Conservation (phyloP, 352 stramenopile species). For the Globisporangium cederbergense region DNA sequence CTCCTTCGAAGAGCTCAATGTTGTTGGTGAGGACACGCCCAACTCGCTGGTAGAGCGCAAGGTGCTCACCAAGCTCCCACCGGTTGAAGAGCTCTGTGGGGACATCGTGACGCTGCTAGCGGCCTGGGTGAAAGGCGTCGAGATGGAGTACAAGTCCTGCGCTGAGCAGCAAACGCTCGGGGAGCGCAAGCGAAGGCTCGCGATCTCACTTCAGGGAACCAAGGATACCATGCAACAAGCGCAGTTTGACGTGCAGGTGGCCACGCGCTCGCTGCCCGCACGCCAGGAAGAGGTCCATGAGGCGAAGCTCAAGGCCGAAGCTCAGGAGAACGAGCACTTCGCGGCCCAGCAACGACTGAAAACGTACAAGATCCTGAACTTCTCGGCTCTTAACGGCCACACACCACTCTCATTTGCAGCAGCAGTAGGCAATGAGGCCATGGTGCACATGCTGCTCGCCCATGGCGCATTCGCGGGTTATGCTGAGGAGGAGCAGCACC, state of each 20-base stretch:
- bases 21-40: constrained; percentile 5
- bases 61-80: constrained; percentile 24
- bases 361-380: constrained; percentile 49
- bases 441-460: constrained; percentile 65
- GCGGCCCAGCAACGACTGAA: constrained; percentile 44
- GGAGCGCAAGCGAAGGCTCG: constrained; percentile 52
- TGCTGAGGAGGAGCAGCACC: constrained; percentile 40
- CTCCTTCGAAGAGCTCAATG: constrained; percentile 20
- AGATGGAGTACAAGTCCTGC: constrained; percentile 70
- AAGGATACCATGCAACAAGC: constrained; percentile 37
- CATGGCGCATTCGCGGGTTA: constrained; percentile 48
- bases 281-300: constrained; percentile 60
- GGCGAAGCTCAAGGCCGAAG: constrained; percentile 23
- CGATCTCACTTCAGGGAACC: constrained; percentile 28
- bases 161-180: constrained; percentile 47
- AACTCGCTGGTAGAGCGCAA: constrained; percentile 10
- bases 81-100: constrained; percentile 32
- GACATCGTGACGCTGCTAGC: constrained; percentile 54
- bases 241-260: constrained; percentile 61
- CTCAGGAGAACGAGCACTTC: constrained; percentile 34
- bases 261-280: constrained; percentile 53
- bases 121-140: constrained; percentile 70
- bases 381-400: constrained; percentile 60
- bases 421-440: constrained; percentile 67
- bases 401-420: constrained; percentile 67